Base-by-base conservation (phyloP, 257 asterid species). In the Datura wrightii region DNA sequence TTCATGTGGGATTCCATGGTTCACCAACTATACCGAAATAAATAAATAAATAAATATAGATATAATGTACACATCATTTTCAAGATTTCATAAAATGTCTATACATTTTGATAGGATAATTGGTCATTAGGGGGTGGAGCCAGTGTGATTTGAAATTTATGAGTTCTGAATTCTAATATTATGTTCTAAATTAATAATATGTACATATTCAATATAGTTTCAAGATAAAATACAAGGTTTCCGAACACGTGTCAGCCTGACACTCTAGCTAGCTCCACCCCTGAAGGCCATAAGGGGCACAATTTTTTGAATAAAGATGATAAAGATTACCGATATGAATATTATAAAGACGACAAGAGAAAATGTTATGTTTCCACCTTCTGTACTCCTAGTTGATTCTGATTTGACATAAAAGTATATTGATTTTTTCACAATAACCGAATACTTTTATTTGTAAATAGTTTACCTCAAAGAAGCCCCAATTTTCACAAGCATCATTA, bases 1-100 rank as follows among this genome's bases (percentile, higher is more conserved):
- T 90, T 91, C 93, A 86, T 84, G 89, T 1, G 92, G 79, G n/a
- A 93, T 92, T 42, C 96, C 96, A 88, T 93, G 97, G 60, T 93
- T 92, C 83, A 91, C 85, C 91, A 92, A 81, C 97, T 93, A 83
- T 15, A 8, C 53, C 53, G 39, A 39, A 37, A 6, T 69, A 67
- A 8, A 1, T 8, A 60, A 4, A 24, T 0, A 66, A 36, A 6
- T 6, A 19, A 18, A 37, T n/a, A n/a, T n/a, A n/a, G n/a, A n/a
- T n/a, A n/a, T n/a, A n/a, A n/a, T 1, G 6, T 18, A 71, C 0
- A 53, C 0, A n/a, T 19, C 48, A 55, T n/a, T 4, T 78, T 24
- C 48, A 54, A 14, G 0, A 54, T 19, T 74, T 48, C 7, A 48
- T 74, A 19, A 72, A 19, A 6, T 5, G 6, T 2, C 39, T 6